Conservation (phyloP, 148 eudicot genomes). For the Diospyros lotus region DNA sequence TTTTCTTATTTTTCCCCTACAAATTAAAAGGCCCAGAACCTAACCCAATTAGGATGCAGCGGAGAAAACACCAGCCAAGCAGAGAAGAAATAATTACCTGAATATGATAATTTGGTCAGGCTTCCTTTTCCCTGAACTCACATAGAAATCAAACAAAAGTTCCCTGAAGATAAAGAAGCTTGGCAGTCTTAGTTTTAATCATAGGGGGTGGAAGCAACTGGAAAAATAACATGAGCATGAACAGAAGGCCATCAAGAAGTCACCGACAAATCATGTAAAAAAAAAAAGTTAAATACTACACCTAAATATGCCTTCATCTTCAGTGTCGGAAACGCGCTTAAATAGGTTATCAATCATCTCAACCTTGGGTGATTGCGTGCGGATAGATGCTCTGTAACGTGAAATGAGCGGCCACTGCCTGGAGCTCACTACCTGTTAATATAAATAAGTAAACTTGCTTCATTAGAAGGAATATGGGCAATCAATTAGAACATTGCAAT, state of each 20-base stretch:
- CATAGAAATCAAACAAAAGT: slow-evolving; percentile 56
- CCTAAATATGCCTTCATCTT: slow-evolving; percentile 74
- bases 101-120: slow-evolving; percentile 81
- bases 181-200: not conserved
- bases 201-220: not conserved
- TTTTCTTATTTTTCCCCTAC: not conserved
- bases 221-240: not conserved
- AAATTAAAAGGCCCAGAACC: not conserved
- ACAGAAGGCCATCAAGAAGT: not conserved
- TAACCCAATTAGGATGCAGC: not conserved
- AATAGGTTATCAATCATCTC: slow-evolving; percentile 72
- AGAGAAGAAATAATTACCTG: slow-evolving; percentile 34
- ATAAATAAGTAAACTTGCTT: not conserved
- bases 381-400: slow-evolving; percentile 58
- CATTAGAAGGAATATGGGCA: too few species aligned
- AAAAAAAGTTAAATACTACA: slow-evolving; percentile 2
- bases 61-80: not conserved
- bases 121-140: slow-evolving; percentile 59
- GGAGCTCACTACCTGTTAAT: slow-evolving; percentile 64
- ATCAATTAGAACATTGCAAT: too few species aligned
- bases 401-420: slow-evolving; percentile 78
- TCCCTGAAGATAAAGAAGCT: slow-evolving; percentile 44
- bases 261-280: not conserved
- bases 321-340: slow-evolving; percentile 54
- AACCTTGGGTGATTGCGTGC: slow-evolving; percentile 68